Percentiles rank a stretch among this genome's conserved stretches.
These are phyloP conservation scores for Sarcodon aspratus DNA, from an alignment of 768 basidiomycete species.

Conservation along the genomic window DNA sequence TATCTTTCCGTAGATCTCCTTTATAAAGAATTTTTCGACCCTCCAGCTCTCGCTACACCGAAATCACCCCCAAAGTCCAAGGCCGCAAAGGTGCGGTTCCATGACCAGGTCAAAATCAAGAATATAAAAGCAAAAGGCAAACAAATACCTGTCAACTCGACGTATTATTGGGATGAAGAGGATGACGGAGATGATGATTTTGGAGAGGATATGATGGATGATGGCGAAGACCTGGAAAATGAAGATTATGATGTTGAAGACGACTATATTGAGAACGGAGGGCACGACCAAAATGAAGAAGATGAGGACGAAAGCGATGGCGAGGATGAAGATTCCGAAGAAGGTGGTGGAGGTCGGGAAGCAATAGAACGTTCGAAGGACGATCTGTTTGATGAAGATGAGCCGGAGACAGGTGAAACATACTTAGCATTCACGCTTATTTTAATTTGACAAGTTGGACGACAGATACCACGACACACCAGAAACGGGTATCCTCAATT, in stretches of 20 bases:
- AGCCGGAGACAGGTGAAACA: slow-evolving; percentile 17
- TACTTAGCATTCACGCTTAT: slow-evolving; percentile 1
- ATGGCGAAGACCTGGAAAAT: slow-evolving; percentile 9
- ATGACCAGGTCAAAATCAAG: slow-evolving; percentile 72
- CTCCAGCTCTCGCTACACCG: slow-evolving; percentile 18
- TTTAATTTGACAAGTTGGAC: background rate
- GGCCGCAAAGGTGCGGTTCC: slow-evolving; percentile 54
- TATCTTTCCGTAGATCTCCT: slow-evolving; percentile 33
- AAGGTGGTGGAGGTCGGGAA: slow-evolving; percentile 5
- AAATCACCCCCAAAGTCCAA: slow-evolving; percentile 10
- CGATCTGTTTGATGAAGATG: slow-evolving; percentile 14
- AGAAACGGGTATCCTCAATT: slow-evolving; percentile 66
- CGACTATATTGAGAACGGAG: slow-evolving; percentile 28
- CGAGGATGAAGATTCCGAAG: slow-evolving; percentile 10
- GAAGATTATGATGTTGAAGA: background rate
- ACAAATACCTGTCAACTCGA: slow-evolving; percentile 38
- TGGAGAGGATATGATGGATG: slow-evolving; percentile 10
- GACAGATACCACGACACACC: slow-evolving; percentile 62
- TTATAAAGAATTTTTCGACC: slow-evolving; percentile 79
- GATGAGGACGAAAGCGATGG: slow-evolving; percentile 24
- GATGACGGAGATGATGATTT: slow-evolving; percentile 31
- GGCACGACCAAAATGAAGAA: slow-evolving; percentile 11
- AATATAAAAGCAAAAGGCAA: slow-evolving; percentile 68
- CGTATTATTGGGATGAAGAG: slow-evolving; percentile 24
- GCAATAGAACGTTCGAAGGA: slow-evolving; percentile 4